phyloP scores from a whole-genome alignment of 257 asterid genomes.

The Galeopsis tetrahit region DNA sequence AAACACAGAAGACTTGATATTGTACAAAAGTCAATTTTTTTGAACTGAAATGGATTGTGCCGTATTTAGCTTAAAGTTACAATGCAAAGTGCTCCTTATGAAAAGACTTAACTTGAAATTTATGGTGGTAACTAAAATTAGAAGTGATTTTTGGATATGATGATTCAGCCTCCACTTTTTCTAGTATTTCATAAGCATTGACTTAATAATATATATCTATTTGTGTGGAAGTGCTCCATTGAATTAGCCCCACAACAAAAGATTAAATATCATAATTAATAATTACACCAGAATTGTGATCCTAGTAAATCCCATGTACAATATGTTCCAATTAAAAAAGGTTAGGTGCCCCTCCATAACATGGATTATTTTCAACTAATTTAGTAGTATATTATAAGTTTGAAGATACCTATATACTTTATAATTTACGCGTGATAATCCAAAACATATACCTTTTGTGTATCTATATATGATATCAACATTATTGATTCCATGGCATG shows the following conservation, averaged over 20 bases:
- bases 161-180: slow-evolving; percentile 16
- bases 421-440: too few relatives aligned
- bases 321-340: slow-evolving; percentile 25
- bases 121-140: slow-evolving; percentile 11
- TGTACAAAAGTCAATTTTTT: too few relatives aligned
- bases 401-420: too few relatives aligned
- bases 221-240: slow-evolving; percentile 44
- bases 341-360: slow-evolving; percentile 43
- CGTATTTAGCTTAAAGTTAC: not conserved
- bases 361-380: slow-evolving; percentile 35
- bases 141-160: not conserved
- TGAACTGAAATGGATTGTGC: too few relatives aligned
- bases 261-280: too few relatives aligned
- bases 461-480: not conserved
- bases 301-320: slow-evolving; percentile 40
- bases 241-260: not conserved
- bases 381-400: too few relatives aligned
- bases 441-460: not conserved
- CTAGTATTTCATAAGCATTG: slow-evolving; percentile 34
- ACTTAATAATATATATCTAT: slow-evolving; percentile 32
- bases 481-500: slow-evolving; percentile 1
- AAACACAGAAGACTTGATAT: too few relatives aligned
- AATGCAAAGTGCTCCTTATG: slow-evolving; percentile 1
- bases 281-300: not conserved
- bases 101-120: slow-evolving; percentile 24